A percentile compares a stretch with the other conserved stretches of the same genome.
These are phyloP conservation scores for Ceriops tagal DNA, from an alignment of 345 rosid genomes.

Conservation along the genomic window DNA sequence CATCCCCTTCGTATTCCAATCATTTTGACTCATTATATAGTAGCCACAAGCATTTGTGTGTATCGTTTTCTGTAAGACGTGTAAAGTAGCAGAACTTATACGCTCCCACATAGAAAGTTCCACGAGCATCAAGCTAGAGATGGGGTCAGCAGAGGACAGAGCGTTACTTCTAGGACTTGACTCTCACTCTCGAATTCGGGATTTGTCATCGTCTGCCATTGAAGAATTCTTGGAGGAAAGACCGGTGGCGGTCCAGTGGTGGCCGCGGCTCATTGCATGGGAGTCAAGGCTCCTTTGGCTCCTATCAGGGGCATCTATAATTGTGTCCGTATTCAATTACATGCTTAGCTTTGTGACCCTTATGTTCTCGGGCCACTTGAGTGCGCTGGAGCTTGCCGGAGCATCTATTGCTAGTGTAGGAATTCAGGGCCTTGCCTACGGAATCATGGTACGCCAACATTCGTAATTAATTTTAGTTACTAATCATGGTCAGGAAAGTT, in stretches of 20 bases:
- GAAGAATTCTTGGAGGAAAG: conserved; percentile 59
- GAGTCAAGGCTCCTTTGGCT: conserved; percentile 79
- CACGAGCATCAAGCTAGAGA: not conserved
- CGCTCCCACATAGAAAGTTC: too few relatives aligned
- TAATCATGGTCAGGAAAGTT: too few relatives aligned
- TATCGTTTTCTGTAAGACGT: too few relatives aligned
- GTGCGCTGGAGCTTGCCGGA: conserved; percentile 74
- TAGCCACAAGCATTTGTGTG: too few relatives aligned
- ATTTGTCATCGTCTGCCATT: conserved; percentile 51
- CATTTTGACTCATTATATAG: too few relatives aligned
- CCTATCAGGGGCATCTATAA: conserved; percentile 69
- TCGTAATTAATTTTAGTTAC: not conserved
- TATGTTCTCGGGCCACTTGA: conserved; percentile 76
- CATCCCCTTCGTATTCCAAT: too few relatives aligned
- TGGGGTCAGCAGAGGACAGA: conserved; percentile 25
- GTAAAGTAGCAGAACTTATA: too few relatives aligned
- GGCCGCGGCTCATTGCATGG: conserved; percentile 66
- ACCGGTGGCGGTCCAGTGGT: conserved; percentile 50
- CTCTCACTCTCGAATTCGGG: conserved; percentile 50
- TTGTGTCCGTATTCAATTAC: conserved; percentile 62
- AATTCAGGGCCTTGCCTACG: conserved; percentile 92
- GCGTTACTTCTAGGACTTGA: conserved; percentile 55
- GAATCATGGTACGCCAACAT: conserved; percentile 59
- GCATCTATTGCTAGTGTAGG: conserved; percentile 88
- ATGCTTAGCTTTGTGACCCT: conserved; percentile 83